Conservation (phyloP, 495 filamentous ascomycete species). For the Trichoderma orchidacearum region DNA sequence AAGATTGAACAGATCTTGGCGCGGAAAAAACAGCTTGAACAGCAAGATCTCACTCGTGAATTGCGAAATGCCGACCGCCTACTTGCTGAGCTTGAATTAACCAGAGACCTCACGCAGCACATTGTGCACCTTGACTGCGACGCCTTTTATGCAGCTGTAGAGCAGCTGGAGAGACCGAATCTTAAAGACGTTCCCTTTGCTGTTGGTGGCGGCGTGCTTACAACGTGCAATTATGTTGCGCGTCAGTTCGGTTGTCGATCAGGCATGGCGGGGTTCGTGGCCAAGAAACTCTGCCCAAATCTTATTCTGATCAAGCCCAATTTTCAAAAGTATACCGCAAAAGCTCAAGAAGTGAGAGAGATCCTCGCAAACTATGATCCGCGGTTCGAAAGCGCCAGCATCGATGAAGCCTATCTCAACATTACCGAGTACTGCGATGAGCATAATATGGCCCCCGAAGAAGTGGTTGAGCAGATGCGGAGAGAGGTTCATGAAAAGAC, state of each 20-base stretch:
- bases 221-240: slow-evolving; percentile 90
- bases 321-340: slow-evolving; percentile 82
- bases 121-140: slow-evolving; percentile 95
- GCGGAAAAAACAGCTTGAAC: slow-evolving; percentile 65
- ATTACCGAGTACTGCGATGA: slow-evolving; percentile 75
- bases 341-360: slow-evolving; percentile 76
- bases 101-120: slow-evolving; percentile 67
- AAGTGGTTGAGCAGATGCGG: slow-evolving; percentile 63
- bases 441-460: slow-evolving; percentile 53
- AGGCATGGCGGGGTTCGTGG: slow-evolving; percentile 93
- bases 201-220: slow-evolving; percentile 82
- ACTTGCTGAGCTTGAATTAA: slow-evolving; percentile 62
- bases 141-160: slow-evolving; percentile 94
- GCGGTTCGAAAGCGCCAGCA: slow-evolving; percentile 81
- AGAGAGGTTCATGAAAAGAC: slow-evolving; percentile 62
- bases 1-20: slow-evolving; percentile 74
- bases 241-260: slow-evolving; percentile 81
- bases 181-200: slow-evolving; percentile 84
- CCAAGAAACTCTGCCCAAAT: slow-evolving; percentile 83
- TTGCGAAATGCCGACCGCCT: slow-evolving; percentile 68
- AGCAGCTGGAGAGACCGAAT: slow-evolving; percentile 83
- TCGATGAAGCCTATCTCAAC: slow-evolving; percentile 94
- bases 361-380: slow-evolving; percentile 79
- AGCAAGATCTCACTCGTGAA: slow-evolving; percentile 58
- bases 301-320: slow-evolving; percentile 73